Evolutionary conservation across 768 basidiomycete genomes (phyloP), one percentile per base, ranked within the genome.

Genomic region (Leccinum subgranulosum): DNA sequence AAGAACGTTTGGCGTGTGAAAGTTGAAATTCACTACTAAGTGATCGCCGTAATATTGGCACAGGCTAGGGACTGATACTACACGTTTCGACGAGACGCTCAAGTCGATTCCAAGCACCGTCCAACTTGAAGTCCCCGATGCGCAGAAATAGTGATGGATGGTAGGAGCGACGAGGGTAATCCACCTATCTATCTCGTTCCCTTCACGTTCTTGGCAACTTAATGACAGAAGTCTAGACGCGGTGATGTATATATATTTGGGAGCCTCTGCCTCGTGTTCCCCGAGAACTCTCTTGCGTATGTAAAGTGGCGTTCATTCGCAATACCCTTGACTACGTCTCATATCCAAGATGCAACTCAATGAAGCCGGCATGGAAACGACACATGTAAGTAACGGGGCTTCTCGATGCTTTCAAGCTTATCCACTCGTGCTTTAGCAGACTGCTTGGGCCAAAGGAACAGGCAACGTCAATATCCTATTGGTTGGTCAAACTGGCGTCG

Each of bases 401-500:
- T 25, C 6, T 54, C 43, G 6, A 50, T 41, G 9, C 28, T 11
- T 11, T 28, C 25, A 45, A 36, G 17, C 33, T 46, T 29, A 46
- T 51, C 17, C 33, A 57, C 56, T 17, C 12, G 19, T 6, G 27
- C n/a, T 39, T 17, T n/a, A 47, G 29, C 56, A 53, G 55, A 53
- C 39, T 17, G 9, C 53, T 48, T 34, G 39, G 39, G 31, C 10
- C n/a, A 47, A 53, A 10, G 46, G 28, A 27, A 29, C 45, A 34
- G 19, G 28, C 28, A 36, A 45, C 54, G 17, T 60, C 57, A 25
- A 63, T 12, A 55, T 69, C 28, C 63, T 69, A 23, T 51, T 70
- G 49, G 68, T 61, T 45, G 68, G 66, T 27, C 68, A 68, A 33
- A 69, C 69, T 9, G 67, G 66, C 39, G 66, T 68, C n/a, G 67